phyloP scores from a whole-genome alignment of 2,329 filamentous ascomycete genomes.

The Cladophialophora immunda region DNA sequence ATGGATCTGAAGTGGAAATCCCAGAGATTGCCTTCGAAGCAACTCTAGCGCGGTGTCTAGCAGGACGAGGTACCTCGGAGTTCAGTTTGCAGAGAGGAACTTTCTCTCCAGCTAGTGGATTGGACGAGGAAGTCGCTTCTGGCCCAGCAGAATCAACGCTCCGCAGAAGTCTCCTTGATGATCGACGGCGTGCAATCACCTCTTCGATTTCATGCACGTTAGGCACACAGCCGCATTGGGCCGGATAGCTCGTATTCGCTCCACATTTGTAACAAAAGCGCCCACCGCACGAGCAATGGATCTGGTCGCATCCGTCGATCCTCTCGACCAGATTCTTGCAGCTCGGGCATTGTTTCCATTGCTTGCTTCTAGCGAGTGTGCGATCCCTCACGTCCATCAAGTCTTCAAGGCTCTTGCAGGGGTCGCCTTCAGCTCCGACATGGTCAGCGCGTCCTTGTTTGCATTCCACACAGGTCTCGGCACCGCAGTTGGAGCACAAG shows the following conservation, averaged over 20 bases:
- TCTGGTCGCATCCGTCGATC: conserved; percentile 29
- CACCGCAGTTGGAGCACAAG: conserved; percentile 18
- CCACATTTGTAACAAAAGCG: conserved; percentile 33
- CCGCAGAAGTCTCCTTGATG: neutral
- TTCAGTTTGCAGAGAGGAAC: neutral
- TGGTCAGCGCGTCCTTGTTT: conserved; percentile 20
- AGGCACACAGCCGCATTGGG: neutral
- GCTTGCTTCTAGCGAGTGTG: conserved; percentile 20
- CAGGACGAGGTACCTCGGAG: neutral
- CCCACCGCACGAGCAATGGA: conserved; percentile 30
- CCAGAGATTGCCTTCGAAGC: neutral
- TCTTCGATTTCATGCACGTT: neutral
- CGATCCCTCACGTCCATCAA: conserved; percentile 21
- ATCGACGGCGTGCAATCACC: neutral
- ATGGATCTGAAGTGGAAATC: neutral
- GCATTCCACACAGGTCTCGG: conserved; percentile 27
- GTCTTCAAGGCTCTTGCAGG: conserved; percentile 19
- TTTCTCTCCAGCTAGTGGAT: neutral
- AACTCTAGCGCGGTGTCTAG: neutral
- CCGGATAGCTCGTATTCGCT: neutral
- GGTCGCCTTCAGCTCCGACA: conserved; percentile 4
- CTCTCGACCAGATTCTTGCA: conserved; percentile 35
- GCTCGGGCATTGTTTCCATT: conserved; percentile 35
- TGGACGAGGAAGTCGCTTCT: neutral
- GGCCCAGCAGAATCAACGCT: neutral